phyloP scores from a whole-genome alignment of 495 filamentous ascomycete species.

The Xylaria longipes region DNA sequence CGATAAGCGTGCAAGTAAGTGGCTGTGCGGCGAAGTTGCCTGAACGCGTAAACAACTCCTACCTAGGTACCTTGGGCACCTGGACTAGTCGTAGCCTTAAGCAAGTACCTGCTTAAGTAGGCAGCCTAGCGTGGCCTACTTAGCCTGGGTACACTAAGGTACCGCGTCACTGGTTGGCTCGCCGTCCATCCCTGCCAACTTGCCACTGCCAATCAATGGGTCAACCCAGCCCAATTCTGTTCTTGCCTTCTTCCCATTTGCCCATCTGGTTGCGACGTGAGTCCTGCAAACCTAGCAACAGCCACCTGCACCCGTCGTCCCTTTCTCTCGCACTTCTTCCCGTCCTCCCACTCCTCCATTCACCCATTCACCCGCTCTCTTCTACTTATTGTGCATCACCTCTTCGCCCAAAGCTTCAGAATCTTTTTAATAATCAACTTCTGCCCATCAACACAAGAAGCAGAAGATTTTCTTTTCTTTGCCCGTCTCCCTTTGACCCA shows the following conservation, averaged over 20 bases:
- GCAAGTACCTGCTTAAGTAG: not conserved
- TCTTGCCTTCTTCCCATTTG: not conserved
- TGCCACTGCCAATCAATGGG: constrained; percentile 9
- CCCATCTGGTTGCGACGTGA: constrained; percentile 8
- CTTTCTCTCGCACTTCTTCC: constrained; percentile 15
- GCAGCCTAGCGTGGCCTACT: not conserved
- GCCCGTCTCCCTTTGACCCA: constrained; percentile 1
- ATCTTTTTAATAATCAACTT: constrained; percentile 18
- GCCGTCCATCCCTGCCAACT: not conserved
- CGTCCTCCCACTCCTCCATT: constrained; percentile 26
- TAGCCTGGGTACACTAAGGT: not conserved
- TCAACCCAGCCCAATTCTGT: constrained; percentile 1
- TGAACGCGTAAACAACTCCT: constrained; percentile 13
- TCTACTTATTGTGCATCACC: not conserved
- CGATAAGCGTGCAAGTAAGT: not conserved
- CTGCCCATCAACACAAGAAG: not conserved
- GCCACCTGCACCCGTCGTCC: constrained; percentile 10
- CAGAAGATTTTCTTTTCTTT: constrained; percentile 7
- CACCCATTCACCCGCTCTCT: constrained; percentile 24
- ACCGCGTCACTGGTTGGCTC: constrained; percentile 13
- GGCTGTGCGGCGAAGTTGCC: constrained; percentile 16
- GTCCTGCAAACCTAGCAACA: constrained; percentile 9
- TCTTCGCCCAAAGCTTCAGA: not conserved
- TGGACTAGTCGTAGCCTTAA: not conserved
- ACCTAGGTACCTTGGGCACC: not conserved